Percentiles rank a stretch among this genome's conserved stretches.
Conservation (phyloP, 2,329 filamentous ascomycete genomes). For the Xylaria sp. region DNA sequence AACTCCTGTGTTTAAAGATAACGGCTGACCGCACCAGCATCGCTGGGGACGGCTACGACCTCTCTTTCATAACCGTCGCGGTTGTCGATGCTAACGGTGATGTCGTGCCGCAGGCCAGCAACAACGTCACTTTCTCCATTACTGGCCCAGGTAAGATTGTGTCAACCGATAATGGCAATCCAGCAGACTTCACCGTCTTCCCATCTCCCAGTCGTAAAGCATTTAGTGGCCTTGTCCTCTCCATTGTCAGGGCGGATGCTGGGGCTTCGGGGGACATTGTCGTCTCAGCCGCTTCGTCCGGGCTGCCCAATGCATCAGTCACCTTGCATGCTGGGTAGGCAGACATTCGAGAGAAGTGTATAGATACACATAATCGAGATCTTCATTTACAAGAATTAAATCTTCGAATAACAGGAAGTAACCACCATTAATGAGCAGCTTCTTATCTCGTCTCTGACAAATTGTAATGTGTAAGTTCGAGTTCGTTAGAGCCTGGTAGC, state of each 20-base stretch:
- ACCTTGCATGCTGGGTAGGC: slow-evolving; percentile 29
- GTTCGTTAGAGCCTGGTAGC: background rate
- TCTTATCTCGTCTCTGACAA: background rate
- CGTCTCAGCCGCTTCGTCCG: slow-evolving; percentile 38
- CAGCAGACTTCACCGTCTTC: slow-evolving; percentile 56
- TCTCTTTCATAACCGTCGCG: slow-evolving; percentile 58
- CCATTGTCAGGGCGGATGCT: slow-evolving; percentile 50
- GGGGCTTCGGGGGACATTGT: slow-evolving; percentile 43
- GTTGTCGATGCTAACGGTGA: slow-evolving; percentile 57
- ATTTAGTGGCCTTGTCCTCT: slow-evolving; percentile 54
- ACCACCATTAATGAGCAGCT: too few species aligned
- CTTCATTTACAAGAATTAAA: background rate
- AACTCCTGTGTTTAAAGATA: slow-evolving; percentile 24
- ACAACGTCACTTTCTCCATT: slow-evolving; percentile 57
- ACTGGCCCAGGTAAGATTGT: slow-evolving; percentile 57
- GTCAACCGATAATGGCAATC: slow-evolving; percentile 63
- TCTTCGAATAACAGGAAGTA: background rate
- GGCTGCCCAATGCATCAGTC: slow-evolving; percentile 35
- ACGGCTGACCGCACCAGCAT: slow-evolving; percentile 55
- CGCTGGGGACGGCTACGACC: slow-evolving; percentile 54
- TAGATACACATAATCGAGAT: slow-evolving; percentile 16
- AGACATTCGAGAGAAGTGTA: background rate
- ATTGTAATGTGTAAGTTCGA: background rate
- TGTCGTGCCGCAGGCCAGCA: slow-evolving; percentile 55
- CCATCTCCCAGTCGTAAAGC: slow-evolving; percentile 53